Percentiles rank a stretch among this genome's conserved stretches.
Conservation (phyloP, 345 rosid species). For the Geranium brycei region DNA sequence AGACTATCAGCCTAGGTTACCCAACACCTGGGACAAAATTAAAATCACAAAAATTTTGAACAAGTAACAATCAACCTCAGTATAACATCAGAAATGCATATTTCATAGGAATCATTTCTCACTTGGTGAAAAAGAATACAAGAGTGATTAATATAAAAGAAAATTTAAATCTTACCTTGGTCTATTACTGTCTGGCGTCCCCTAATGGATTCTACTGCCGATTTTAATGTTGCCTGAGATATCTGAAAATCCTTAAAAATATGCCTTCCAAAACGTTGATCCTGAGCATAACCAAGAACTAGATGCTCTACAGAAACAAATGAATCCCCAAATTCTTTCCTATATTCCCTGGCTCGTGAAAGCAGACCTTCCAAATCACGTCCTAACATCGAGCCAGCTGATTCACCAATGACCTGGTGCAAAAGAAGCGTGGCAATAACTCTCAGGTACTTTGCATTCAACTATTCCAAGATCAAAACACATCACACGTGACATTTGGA, state of each 20-base stretch:
- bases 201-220: conserved; percentile 82
- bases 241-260: conserved; percentile 75
- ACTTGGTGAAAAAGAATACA: not conserved
- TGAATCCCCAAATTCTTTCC: conserved; percentile 84
- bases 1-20: not conserved
- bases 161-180: conserved; percentile 42
- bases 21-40: not conserved
- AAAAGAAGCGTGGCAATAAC: conserved; percentile 2
- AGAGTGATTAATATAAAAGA: not conserved
- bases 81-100: not conserved
- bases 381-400: conserved; percentile 91
- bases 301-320: conserved; percentile 92
- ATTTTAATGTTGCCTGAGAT: conserved; percentile 47
- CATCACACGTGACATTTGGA: not conserved
- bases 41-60: not conserved
- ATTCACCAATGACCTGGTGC: conserved; percentile 67
- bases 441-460: not conserved
- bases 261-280: conserved; percentile 86
- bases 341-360: conserved; percentile 65
- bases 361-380: conserved; percentile 82
- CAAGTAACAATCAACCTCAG: not conserved
- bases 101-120: not conserved
- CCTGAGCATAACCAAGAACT: conserved; percentile 71
- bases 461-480: not conserved
- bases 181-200: conserved; percentile 95